phyloP scores from a whole-genome alignment of 345 rosid species.

The Rhodamnia rubescens region DNA sequence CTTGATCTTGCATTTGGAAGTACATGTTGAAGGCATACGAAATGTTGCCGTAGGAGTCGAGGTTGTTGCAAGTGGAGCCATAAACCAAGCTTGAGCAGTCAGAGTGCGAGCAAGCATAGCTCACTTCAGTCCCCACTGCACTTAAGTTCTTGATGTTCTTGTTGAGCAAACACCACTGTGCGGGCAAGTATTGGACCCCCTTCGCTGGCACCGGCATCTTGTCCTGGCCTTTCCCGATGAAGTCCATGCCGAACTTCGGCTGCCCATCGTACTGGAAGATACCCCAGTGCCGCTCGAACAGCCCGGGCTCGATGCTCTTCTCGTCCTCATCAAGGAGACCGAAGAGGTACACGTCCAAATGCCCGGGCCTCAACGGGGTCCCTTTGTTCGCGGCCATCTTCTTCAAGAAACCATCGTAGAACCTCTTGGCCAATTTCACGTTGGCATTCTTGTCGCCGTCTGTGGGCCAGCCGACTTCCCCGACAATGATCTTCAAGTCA shows the following conservation, averaged over 20 bases:
- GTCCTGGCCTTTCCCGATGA: slow-evolving; percentile 40
- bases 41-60: slow-evolving; percentile 12
- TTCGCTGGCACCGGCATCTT: slow-evolving; percentile 46
- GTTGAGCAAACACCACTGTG: slow-evolving; percentile 54
- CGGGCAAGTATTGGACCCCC: slow-evolving; percentile 44
- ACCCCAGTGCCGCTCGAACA: slow-evolving; percentile 91
- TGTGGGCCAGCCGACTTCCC: slow-evolving; percentile 97
- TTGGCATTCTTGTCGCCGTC: slow-evolving; percentile 39
- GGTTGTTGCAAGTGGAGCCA: slow-evolving; percentile 31
- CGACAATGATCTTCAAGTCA: slow-evolving; percentile 50
- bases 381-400: slow-evolving; percentile 38
- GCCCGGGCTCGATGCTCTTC: slow-evolving; percentile 68
- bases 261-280: slow-evolving; percentile 61
- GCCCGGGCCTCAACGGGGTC: slow-evolving; percentile 55
- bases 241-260: slow-evolving; percentile 62
- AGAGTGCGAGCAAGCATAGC: slow-evolving; percentile 39
- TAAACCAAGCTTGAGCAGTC: slow-evolving; percentile 43
- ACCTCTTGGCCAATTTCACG: slow-evolving; percentile 30
- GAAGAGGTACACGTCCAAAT: slow-evolving; percentile 48
- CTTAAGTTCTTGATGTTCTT: not conserved
- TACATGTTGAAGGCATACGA: slow-evolving; percentile 80
- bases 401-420: slow-evolving; percentile 62
- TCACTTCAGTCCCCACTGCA: slow-evolving; percentile 1
- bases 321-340: slow-evolving; percentile 60
- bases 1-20: slow-evolving; percentile 50